Conservation (phyloP, 163 green algal species). For the Prototheca wickerhamii region DNA sequence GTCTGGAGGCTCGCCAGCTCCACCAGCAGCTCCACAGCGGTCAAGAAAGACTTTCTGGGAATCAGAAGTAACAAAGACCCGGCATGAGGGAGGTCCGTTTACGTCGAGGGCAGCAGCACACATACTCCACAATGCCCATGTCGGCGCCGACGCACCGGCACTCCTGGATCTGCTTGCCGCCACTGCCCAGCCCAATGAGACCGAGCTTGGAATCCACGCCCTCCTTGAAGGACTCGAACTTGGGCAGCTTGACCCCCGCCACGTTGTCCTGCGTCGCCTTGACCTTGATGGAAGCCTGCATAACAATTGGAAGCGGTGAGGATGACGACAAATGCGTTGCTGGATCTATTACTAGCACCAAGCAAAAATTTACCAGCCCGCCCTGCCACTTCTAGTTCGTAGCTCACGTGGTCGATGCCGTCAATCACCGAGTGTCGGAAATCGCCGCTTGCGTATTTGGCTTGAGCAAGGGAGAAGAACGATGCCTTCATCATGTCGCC, state of each 20-base stretch:
- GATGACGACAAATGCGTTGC: background rate
- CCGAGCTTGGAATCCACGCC: conserved; percentile 66
- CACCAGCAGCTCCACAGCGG: conserved; percentile 82
- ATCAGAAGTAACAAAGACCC: too few relatives aligned
- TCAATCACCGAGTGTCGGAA: conserved; percentile 94
- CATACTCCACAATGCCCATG: too few relatives aligned
- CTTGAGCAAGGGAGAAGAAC: conserved; percentile 90
- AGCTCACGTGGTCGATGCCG: conserved; percentile 62
- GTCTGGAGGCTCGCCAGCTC: conserved; percentile 97
- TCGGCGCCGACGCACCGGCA: conserved; percentile 29
- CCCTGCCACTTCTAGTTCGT: background rate
- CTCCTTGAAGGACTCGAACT: conserved; percentile 69
- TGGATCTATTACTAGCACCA: background rate
- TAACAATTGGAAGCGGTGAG: background rate
- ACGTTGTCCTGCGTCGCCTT: conserved; percentile 83
- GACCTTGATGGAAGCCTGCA: conserved; percentile 40
- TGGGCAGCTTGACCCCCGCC: conserved; percentile 95
- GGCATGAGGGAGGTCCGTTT: background rate
- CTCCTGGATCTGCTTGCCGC: conserved; percentile 88
- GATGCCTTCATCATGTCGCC: conserved; percentile 83
- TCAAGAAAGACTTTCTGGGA: conserved; percentile 71
- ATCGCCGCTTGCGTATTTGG: conserved; percentile 87
- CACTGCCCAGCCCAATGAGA: conserved; percentile 66
- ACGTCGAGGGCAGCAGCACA: too few relatives aligned
- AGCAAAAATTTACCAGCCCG: background rate